Base-by-base conservation (phyloP, 495 filamentous ascomycete genomes). In the Lophium mytilinum region DNA sequence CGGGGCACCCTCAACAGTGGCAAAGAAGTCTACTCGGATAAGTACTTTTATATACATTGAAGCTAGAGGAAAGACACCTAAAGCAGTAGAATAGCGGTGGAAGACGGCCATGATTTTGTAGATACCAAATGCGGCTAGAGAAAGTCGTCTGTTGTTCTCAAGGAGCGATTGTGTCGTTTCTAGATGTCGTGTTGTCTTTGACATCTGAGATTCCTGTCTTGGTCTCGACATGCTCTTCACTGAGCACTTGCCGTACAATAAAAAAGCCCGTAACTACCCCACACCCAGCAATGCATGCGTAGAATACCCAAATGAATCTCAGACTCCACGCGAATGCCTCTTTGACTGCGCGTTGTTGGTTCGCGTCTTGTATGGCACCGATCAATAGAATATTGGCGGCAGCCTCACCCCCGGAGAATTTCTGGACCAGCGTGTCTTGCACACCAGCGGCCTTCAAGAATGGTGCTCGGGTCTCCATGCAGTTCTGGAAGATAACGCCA, bases 281-380 rank as follows among this genome's bases (percentile, higher is more conserved):
- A 53, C 74, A 45, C 9, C 65, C 78, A 14, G 75, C 70, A 55
- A 83, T 65, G 60, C 71, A 75, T 7, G 81, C 81, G 62, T 81
- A 83, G 46, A 81, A 46, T 34, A 84, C 82, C 79, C 79, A 84
- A 63, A 87, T 76, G 55, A 84, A 82, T 52, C 75, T 68, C 54
- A 84, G 65, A 58, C 81, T 83, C 74, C 74, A 76, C 14, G 82
- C 74, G 68, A 80, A 87, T 0, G 80, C 81, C 39, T 77, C 67
- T 53, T 74, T 69, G 3, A 83, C 74, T 9, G 73, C 80, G 9
- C 62, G 49, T 10, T 73, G 61, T 65, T 81, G 77, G 3, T 58
- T 45, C 0, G 68, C 53, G 61, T 83, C 72, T 15, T 64, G 37
- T 34, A 85, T 73, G 0, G 65, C 61, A 37, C 66, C 65, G 36